These are phyloP conservation scores for Talinum fruticosum DNA, from an alignment of 148 eudicot genomes.

Conservation along the genomic window DNA sequence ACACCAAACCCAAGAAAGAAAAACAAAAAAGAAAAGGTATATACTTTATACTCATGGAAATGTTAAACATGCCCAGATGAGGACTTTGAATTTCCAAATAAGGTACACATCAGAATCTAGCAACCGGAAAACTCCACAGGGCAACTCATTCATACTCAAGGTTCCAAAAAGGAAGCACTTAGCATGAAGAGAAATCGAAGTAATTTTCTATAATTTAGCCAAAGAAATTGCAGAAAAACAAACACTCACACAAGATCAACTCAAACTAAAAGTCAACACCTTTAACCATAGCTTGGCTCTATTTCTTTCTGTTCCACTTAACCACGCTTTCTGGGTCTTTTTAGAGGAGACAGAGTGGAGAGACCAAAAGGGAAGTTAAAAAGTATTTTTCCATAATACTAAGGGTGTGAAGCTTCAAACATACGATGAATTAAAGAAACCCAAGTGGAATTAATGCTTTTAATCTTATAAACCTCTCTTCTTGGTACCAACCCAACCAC, in stretches of 20 bases:
- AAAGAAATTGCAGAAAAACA: background rate
- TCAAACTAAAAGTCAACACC: constrained; percentile 14
- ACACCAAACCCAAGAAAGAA: background rate
- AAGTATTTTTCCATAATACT: background rate
- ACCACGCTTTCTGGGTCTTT: background rate
- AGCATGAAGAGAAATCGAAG: background rate
- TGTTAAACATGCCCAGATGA: background rate
- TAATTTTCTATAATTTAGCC: background rate
- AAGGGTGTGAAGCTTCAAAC: constrained; percentile 4
- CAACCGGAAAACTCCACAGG: background rate
- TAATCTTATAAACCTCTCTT: background rate
- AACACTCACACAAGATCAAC: background rate
- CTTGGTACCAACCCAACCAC: background rate
- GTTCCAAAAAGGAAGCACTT: background rate
- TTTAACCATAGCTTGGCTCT: background rate
- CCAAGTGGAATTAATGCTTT: background rate
- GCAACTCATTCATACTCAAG: background rate
- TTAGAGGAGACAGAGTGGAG: background rate
- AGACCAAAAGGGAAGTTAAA: background rate
- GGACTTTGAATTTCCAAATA: background rate
- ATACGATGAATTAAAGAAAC: background rate
- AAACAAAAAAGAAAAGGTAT: background rate
- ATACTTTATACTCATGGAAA: background rate
- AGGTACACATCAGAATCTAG: too few species aligned
- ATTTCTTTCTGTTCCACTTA: background rate